phyloP scores from a whole-genome alignment of 1,139 yeast species.

The Candida sp. region DNA sequence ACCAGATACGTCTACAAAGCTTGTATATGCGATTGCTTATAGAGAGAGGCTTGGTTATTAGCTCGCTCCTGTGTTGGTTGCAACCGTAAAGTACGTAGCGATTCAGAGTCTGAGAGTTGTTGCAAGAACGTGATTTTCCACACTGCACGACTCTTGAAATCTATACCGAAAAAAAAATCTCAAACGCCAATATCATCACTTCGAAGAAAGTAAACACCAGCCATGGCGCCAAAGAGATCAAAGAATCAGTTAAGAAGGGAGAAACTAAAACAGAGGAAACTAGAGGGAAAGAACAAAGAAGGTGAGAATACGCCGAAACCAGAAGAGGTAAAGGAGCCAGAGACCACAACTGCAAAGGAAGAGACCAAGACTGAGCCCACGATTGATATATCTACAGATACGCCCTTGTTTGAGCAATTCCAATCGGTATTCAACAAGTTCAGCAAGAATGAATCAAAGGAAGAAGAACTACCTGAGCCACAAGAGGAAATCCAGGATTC shows the following conservation, averaged over 20 bases:
- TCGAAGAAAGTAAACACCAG: background rate
- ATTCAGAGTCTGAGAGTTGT: too few species aligned
- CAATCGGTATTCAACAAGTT: constrained; percentile 48
- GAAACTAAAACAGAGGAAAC: constrained; percentile 54
- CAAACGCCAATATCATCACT: background rate
- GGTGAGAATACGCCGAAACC: background rate
- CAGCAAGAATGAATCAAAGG: constrained; percentile 16
- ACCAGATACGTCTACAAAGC: too few species aligned
- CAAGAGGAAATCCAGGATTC: background rate
- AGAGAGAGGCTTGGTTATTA: too few species aligned
- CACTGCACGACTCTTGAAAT: too few species aligned
- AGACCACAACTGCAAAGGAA: background rate
- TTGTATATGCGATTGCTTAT: too few species aligned
- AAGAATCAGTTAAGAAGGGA: constrained; percentile 72
- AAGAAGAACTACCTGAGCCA: background rate
- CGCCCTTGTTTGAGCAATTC: constrained; percentile 45
- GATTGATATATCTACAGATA: constrained; percentile 7
- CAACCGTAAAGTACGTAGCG: too few species aligned
- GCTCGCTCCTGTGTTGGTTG: too few species aligned
- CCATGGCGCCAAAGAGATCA: constrained; percentile 38
- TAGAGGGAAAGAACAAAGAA: constrained; percentile 8
- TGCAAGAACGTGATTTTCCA: too few species aligned
- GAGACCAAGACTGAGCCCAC: background rate
- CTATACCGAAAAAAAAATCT: background rate
- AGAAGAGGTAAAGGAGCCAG: background rate